Evolutionary conservation across 2,329 filamentous ascomycete species (phyloP).

Genomic region (Arthroderma sp.): DNA sequence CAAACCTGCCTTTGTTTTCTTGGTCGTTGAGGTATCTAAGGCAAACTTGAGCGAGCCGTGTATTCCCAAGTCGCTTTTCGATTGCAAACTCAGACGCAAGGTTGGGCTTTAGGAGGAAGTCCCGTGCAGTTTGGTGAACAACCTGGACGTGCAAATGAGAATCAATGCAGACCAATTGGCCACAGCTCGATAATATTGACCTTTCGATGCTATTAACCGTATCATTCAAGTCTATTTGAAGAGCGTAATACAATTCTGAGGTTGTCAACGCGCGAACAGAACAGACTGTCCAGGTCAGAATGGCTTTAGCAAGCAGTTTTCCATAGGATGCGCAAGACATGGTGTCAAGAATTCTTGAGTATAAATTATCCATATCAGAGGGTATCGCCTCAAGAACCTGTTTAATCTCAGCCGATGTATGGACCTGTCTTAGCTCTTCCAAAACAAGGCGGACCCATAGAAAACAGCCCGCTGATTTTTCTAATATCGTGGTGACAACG

Average conservation of each 20-base stretch:
- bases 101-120: conserved; percentile 17
- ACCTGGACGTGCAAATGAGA: conserved; percentile 16
- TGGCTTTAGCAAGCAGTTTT: conserved; percentile 21
- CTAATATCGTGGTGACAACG: conserved; percentile 16
- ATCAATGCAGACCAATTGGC: conserved; percentile 20
- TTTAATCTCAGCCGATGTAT: conserved; percentile 15
- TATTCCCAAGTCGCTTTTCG: conserved; percentile 1
- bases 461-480: conserved; percentile 26
- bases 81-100: conserved; percentile 19
- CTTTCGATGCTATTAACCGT: conserved; percentile 14
- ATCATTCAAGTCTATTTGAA: conserved; percentile 17
- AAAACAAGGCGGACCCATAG: conserved; percentile 25
- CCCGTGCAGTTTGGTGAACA: conserved; percentile 20
- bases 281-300: conserved; percentile 27
- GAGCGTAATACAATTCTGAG: conserved; percentile 21
- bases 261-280: conserved; percentile 21
- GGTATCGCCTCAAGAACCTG: conserved; percentile 21
- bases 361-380: conserved; percentile 24
- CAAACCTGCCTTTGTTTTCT: too few relatives aligned
- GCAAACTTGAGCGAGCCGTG: too few relatives aligned
- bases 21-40: too few relatives aligned
- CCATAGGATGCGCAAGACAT: conserved; percentile 17
- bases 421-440: conserved; percentile 11
- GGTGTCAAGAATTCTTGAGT: conserved; percentile 17
- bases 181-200: conserved; percentile 18